These are phyloP conservation scores for Chaetomiaceae sp. DNA, from an alignment of 2,329 filamentous ascomycete species.

Conservation along the genomic window DNA sequence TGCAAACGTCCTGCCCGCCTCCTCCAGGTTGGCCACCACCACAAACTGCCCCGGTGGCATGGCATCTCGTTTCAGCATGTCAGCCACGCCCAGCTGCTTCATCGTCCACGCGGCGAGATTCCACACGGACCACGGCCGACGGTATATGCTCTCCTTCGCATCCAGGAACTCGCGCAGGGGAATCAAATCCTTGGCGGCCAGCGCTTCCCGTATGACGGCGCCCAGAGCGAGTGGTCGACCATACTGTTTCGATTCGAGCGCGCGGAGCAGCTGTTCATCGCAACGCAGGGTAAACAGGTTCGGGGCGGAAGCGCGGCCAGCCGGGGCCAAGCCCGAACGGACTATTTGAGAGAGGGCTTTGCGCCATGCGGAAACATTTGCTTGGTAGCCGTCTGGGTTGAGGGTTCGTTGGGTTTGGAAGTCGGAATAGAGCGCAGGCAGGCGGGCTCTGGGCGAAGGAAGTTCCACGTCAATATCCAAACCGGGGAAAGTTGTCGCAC, in stretches of 20 bases:
- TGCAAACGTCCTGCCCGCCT: constrained; percentile 49
- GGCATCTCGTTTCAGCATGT: constrained; percentile 43
- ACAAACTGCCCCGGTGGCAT: constrained; percentile 59
- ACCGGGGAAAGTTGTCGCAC: too few species aligned
- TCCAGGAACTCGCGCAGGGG: constrained; percentile 62
- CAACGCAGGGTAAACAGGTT: constrained; percentile 48
- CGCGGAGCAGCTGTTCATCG: constrained; percentile 59
- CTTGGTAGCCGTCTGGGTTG: constrained; percentile 28
- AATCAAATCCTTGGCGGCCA: constrained; percentile 63
- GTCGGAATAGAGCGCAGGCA: constrained; percentile 27
- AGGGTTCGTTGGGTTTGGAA: constrained; percentile 26
- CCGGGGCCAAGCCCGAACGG: constrained; percentile 27
- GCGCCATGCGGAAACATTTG: constrained; percentile 34
- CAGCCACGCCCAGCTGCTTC: constrained; percentile 59
- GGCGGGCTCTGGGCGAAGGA: constrained; percentile 22
- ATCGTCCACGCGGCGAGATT: constrained; percentile 69
- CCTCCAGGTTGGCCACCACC: constrained; percentile 56
- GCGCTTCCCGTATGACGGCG: constrained; percentile 68
- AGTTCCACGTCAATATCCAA: too few species aligned
- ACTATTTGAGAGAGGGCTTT: constrained; percentile 28
- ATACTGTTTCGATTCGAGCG: constrained; percentile 69
- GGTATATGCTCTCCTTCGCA: constrained; percentile 64
- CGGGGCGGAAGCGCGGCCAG: constrained; percentile 24
- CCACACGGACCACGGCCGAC: constrained; percentile 59
- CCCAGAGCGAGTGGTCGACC: constrained; percentile 77